Evolutionary conservation across 352 stramenopile genomes (phyloP).

Genomic region (Phytophthora agathidicida): DNA sequence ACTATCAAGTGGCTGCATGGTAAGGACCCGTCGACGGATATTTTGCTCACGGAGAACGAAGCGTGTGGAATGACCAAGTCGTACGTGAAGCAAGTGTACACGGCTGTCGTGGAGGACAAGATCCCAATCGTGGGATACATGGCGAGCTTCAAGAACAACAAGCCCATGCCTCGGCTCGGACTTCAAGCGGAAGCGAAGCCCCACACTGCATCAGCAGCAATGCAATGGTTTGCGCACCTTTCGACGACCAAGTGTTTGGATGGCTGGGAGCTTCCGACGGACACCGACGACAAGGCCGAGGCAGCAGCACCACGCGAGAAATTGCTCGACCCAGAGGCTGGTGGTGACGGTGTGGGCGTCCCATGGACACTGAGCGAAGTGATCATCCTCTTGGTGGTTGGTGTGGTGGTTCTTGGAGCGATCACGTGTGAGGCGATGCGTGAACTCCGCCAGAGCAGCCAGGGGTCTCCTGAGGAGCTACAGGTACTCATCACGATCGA

Average conservation of each 20-base stretch:
- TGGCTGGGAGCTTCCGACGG: constrained; percentile 10
- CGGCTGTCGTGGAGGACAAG: constrained; percentile 55
- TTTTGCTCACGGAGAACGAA: constrained; percentile 72
- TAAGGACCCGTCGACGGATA: constrained; percentile 46
- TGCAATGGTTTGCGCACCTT: constrained; percentile 63
- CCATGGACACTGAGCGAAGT: constrained; percentile 42
- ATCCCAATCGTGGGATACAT: constrained; percentile 92
- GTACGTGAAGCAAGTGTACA: constrained; percentile 66
- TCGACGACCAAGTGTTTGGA: constrained; percentile 69
- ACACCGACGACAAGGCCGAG: constrained; percentile 12
- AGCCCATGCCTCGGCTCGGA: constrained; percentile 68
- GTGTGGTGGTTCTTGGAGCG: constrained; percentile 26
- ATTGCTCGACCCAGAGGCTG: constrained; percentile 4
- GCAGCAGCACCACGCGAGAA: constrained; percentile 9
- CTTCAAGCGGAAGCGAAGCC: constrained; percentile 43
- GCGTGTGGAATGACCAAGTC: constrained; percentile 64
- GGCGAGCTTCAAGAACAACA: constrained; percentile 95
- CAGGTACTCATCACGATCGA: constrained; percentile 42
- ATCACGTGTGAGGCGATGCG: constrained; percentile 42
- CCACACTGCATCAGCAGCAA: constrained; percentile 51
- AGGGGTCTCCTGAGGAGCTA: constrained; percentile 22
- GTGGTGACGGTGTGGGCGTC: constrained; percentile 9
- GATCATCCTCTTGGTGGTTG: constrained; percentile 31
- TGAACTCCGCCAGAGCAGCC: constrained; percentile 31
- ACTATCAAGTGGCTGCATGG: constrained; percentile 75